Conservation (phyloP, 352 stramenopile species). For the Sclerospora graminicola region DNA sequence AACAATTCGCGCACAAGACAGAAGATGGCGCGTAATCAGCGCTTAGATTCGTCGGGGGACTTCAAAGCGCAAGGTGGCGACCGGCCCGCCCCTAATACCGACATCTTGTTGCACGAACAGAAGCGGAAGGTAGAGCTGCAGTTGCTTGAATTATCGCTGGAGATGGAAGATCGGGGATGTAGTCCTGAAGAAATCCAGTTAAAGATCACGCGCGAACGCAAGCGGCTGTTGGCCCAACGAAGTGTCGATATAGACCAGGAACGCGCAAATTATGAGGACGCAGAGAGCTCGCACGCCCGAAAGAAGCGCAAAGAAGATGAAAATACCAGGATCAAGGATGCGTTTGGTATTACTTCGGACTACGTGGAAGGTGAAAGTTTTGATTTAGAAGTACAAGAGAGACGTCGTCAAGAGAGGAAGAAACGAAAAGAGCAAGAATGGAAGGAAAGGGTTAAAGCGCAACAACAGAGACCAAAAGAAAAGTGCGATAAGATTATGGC, state of each 20-base stretch:
- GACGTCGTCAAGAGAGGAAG: constrained; percentile 37
- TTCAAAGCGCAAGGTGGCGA: constrained; percentile 10
- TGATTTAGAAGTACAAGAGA: constrained; percentile 63
- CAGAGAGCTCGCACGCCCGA: constrained; percentile 38
- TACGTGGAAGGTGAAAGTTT: constrained; percentile 73
- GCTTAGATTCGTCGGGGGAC: constrained; percentile 5
- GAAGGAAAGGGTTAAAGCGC: constrained; percentile 41
- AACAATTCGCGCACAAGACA: constrained; percentile 56
- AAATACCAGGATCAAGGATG: constrained; percentile 48
- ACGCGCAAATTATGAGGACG: constrained; percentile 12
- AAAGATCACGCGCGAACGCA: constrained; percentile 48
- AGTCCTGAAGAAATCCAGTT: constrained; percentile 56
- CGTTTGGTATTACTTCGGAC: constrained; percentile 61
- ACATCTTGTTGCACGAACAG: constrained; percentile 71
- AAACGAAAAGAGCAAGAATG: constrained; percentile 33
- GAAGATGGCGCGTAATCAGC: constrained; percentile 38
- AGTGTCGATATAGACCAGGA: constrained; percentile 2
- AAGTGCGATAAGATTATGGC: constrained; percentile 16
- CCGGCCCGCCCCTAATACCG: constrained; percentile 39
- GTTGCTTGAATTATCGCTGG: constrained; percentile 65
- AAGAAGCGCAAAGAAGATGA: constrained; percentile 59
- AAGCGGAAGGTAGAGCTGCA: constrained; percentile 75
- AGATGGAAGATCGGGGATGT: constrained; percentile 67
- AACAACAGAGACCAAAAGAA: no score
- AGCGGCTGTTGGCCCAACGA: constrained; percentile 35